Evolutionary conservation across 1,284 basidiomycete species (phyloP), one percentile per base, ranked within the genome.

Genomic region (Meira miltonrushii): DNA sequence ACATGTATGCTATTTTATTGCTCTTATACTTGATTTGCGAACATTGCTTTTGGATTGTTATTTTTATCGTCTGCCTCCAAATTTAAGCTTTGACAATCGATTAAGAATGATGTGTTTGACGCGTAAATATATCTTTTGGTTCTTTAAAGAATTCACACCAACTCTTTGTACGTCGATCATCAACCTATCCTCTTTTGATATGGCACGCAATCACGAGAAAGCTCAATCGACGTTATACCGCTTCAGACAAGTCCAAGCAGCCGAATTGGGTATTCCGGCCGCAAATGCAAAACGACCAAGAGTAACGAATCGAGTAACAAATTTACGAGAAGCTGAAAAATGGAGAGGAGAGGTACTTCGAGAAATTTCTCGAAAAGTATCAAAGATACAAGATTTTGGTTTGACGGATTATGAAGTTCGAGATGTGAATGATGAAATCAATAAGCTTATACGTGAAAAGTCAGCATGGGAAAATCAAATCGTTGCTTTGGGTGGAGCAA

Each of bases 381-480:
- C 89, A 38, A 96, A 97, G 81, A 97, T 97, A 57, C 94, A 98
- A 78, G 94, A 99, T 76, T 82, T 92, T 94, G 56, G 68, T 88
- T 83, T 98, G 77, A 90, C 89, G 25, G 92, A 98, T 80, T 97
- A 95, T 77, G 93, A 97, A 81, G 86, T 95, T 37, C 87, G 94
- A 47, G 94, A 95, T 79, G 78, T 95, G 47, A 99, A 98, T 77
- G 94, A 99, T 79, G 92, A 97, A 78, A 98, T 99, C 74, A 99
- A 99, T 82, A 90, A 88, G 76, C 82, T 96, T 10, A 82, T 98
- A 82, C 84, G 94, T 38, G 94, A 99, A 80, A 97, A 97, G 80
- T 81, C 88, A 38, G 91, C 95, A 79, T 99, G 92, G 90, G 94
- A 97, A 82, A 92, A 91, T 68, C 93, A 97, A 79, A 96, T 97